Evolutionary conservation across 129 eudicot species (phyloP).

Genomic region (Mikania micrantha): DNA sequence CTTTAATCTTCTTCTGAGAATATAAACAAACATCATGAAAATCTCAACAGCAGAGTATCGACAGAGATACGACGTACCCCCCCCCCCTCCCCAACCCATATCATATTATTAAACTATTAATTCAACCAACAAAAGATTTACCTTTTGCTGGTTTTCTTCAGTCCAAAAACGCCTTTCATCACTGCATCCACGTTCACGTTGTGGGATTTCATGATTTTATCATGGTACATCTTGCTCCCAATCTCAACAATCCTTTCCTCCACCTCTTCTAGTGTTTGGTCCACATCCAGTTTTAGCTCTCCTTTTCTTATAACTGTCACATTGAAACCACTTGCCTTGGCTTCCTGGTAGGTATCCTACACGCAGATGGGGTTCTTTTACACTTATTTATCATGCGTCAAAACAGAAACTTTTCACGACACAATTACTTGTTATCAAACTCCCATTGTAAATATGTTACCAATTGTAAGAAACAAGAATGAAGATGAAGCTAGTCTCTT

Average conservation of each 20-base stretch:
- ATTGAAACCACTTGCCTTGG: constrained; percentile 76
- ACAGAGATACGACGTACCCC: not conserved
- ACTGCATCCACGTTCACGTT: constrained; percentile 49
- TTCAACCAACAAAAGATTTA: not conserved
- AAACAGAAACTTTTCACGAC: not conserved
- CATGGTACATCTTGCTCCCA: constrained; percentile 93
- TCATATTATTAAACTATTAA: not conserved
- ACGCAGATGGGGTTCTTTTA: not conserved
- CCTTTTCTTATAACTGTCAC: constrained; percentile 86
- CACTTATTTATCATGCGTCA: not conserved
- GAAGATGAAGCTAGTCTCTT: not conserved
- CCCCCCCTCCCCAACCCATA: not conserved
- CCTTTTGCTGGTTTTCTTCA: constrained; percentile 45
- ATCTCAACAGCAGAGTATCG: too few relatives aligned
- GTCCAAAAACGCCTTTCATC: constrained; percentile 76
- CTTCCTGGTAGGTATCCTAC: constrained; percentile 81
- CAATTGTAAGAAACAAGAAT: too few relatives aligned
- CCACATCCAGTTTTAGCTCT: constrained; percentile 75
- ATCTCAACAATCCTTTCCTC: constrained; percentile 72
- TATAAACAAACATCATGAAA: not conserved
- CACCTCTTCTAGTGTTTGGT: constrained; percentile 86
- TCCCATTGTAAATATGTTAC: not conserved
- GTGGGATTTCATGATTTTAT: constrained; percentile 60
- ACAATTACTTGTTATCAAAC: too few relatives aligned
- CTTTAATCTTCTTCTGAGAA: not conserved